Evolutionary conservation across 2,329 filamentous ascomycete genomes (phyloP), one percentile per base, ranked within the genome.

Genomic region (Piedraia hortae): DNA sequence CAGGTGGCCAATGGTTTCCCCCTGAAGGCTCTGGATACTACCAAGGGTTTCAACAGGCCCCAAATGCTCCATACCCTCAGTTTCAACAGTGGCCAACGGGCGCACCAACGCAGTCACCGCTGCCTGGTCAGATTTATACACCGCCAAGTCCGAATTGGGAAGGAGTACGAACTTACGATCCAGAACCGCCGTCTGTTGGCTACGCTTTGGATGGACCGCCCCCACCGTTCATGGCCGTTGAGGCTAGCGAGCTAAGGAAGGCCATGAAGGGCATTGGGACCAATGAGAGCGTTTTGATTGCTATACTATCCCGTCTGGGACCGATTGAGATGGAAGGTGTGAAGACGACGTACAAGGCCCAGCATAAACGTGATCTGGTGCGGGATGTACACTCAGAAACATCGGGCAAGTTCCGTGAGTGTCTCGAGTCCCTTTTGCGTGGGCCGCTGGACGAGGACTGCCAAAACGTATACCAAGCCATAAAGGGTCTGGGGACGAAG

Each of bases 211-310:
- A n/a, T n/a, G n/a, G n/a, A n/a, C n/a, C n/a, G n/a, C n/a, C n/a
- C n/a, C n/a, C n/a, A n/a, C n/a, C n/a, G n/a, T n/a, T n/a, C n/a
- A n/a, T n/a, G n/a, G n/a, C n/a, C n/a, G n/a, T n/a, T n/a, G n/a
- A n/a, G n/a, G n/a, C n/a, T n/a, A n/a, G n/a, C n/a, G n/a, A 54
- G 3, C 51, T 89, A 11, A 63, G 75, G 23, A 59, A 59, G 33
- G 75, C 82, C 2, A 90, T 91, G 77, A 90, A 89, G 45, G 78
- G 78, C 0, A 74, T 90, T 29, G 82, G 80, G 15, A 91, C 80
- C 0, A 65, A 93, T 36, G 80, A 91, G 43, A 69, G 65, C 36
- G 45, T 59, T 0, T 50, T 93, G 9, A 80, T 89, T 30, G 50
- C 53, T 2, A 50, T 68, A 3, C 51, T 93, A 5, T 50, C 69